Base-by-base conservation (phyloP, 139 green algal genomes). In the Tetraselmis chui region DNA sequence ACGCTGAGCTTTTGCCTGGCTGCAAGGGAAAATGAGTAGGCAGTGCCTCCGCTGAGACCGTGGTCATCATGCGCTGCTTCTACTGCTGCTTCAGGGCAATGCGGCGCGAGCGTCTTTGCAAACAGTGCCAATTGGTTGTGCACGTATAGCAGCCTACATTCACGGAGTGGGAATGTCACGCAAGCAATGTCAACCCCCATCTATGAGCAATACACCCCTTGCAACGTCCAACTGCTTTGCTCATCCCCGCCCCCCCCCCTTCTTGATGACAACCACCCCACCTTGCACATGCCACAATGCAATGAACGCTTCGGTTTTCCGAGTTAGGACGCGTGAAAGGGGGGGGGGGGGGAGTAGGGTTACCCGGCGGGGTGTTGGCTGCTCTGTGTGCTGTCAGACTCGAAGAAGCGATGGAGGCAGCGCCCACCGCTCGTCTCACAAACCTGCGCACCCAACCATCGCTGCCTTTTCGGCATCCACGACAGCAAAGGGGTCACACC, bases 51-150 rank as follows among this genome's bases (percentile, higher is more conserved):
- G 45, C 45, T 18, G 45, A 5, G 11, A 18, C 45, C 45, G 11
- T 25, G 45, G 5, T 67, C 11, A 25, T 25, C 45, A 5, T 67
- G 11, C 45, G 45, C 45, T 5, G 45, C 45, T 25, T 67, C 18
- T 67, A n/a, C 80, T 18, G 88, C 89, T 0, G 87, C 91, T 0
- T 77, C 76, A 1, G 88, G 82, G 22, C 79, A 83, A 29, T 82
- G 75, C 0, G 87, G 76, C 1, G 27, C 25, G 59, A 95, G 86
- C 84, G 89, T 87, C 76, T 90, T 81, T n/a, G 84, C 85, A 77
- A 94, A 90, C 2, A 87, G 31, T 1, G 78, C 24, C 31, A 95
- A 84, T 86, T 94, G 91, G 27, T 81, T 67, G 45, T 67, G 45
- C 11, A 67, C 11, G 45, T 67, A 67, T 67, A 67, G 45, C 45